phyloP scores from a whole-genome alignment of 805 yeast genomes.

The Candida boleticola region DNA sequence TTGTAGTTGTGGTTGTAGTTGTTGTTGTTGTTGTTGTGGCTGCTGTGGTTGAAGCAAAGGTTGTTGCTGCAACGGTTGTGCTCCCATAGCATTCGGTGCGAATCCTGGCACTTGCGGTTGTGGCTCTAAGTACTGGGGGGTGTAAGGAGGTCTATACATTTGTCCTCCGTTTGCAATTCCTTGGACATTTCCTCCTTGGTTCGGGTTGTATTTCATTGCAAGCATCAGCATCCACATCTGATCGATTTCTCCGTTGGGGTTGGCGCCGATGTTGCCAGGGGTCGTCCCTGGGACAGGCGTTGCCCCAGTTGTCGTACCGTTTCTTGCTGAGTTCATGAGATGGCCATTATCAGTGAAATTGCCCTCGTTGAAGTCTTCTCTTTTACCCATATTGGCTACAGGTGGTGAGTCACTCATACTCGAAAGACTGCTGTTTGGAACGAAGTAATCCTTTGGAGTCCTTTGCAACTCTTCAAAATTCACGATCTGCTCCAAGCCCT shows the following conservation, averaged over 20 bases:
- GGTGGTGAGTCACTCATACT: background rate
- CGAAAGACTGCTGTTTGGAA: background rate
- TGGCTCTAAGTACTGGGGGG: background rate
- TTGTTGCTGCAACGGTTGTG: background rate
- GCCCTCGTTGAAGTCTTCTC: background rate
- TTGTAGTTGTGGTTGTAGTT: background rate
- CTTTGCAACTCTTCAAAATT: slow-evolving; percentile 8
- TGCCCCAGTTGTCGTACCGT: background rate
- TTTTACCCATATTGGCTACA: background rate
- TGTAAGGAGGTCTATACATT: background rate
- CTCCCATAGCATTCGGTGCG: background rate
- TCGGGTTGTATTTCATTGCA: slow-evolving; percentile 15
- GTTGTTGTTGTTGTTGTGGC: background rate
- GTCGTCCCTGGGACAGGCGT: too few species aligned
- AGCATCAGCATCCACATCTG: slow-evolving; percentile 27
- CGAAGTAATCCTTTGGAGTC: background rate
- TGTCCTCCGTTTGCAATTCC: background rate
- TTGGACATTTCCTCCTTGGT: background rate
- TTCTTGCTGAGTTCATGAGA: background rate
- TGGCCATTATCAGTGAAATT: background rate
- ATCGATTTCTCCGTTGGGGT: slow-evolving; percentile 18
- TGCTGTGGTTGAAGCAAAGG: background rate
- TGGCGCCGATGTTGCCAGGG: background rate
- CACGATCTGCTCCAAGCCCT: slow-evolving; percentile 3
- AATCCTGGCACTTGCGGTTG: background rate